phyloP scores from a whole-genome alignment of 345 rosid species.

The Syzygium grande region DNA sequence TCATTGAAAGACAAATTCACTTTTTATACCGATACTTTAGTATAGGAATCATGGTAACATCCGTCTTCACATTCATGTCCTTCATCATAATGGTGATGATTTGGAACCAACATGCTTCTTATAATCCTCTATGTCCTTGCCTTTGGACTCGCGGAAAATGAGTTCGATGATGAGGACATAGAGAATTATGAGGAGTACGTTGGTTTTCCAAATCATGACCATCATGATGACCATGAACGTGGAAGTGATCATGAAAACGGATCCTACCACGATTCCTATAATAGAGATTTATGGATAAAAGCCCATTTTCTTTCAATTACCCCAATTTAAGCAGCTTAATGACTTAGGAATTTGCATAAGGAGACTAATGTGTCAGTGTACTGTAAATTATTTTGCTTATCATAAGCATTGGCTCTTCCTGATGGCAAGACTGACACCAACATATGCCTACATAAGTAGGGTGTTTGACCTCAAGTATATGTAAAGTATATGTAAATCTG shows the following conservation, averaged over 20 bases:
- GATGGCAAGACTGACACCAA: conserved; percentile 16
- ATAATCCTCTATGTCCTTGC: conserved; percentile 4
- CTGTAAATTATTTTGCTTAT: not conserved
- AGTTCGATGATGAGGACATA: conserved; percentile 2
- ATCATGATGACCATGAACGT: conserved; percentile 7
- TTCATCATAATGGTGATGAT: conserved; percentile 23
- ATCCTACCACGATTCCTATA: conserved; percentile 20
- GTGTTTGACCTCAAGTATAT: conserved; percentile 17
- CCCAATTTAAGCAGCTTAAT: not conserved
- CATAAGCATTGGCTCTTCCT: conserved; percentile 26
- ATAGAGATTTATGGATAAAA: not conserved
- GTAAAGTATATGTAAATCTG: conserved; percentile 21
- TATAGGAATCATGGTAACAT: conserved; percentile 13
- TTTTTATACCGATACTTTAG: not conserved
- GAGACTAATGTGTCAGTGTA: not conserved
- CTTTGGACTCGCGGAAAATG: not conserved
- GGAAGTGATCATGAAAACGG: conserved; percentile 15
- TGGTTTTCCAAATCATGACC: conserved; percentile 28
- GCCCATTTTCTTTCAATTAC: not conserved
- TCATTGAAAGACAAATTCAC: not conserved
- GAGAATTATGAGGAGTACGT: conserved; percentile 4
- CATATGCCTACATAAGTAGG: conserved; percentile 19
- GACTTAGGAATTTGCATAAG: not conserved
- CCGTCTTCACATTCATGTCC: conserved; percentile 12
- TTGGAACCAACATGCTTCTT: conserved; percentile 15